These are phyloP conservation scores for Backusella morwellensis DNA, from an alignment of 192 early-diverging fungal genomes.

Conservation along the genomic window DNA sequence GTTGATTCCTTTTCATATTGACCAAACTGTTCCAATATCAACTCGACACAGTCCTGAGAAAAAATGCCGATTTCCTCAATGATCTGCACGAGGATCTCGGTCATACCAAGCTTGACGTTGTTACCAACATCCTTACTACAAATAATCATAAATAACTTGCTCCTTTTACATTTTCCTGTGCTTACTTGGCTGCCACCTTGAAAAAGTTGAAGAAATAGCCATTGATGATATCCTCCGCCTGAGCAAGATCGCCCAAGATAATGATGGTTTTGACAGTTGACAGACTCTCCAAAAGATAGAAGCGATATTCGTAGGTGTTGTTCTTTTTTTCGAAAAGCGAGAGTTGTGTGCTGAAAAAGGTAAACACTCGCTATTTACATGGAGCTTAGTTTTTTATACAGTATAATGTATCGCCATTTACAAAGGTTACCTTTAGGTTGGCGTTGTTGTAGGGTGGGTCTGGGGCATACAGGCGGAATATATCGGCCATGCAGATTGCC, in stretches of 20 bases:
- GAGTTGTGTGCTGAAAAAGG: constrained; percentile 79
- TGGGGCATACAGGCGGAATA: constrained; percentile 90
- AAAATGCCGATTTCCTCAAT: constrained; percentile 70
- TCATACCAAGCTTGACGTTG: constrained; percentile 75
- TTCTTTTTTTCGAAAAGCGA: constrained; percentile 53
- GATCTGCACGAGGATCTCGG: constrained; percentile 81
- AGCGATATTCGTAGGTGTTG: constrained; percentile 71
- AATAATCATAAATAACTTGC: not conserved
- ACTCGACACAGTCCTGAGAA: constrained; percentile 80
- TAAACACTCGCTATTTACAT: constrained; percentile 66
- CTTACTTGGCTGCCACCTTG: constrained; percentile 30
- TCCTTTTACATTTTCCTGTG: not conserved
- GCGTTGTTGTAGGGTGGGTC: constrained; percentile 84
- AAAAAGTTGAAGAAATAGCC: constrained; percentile 75
- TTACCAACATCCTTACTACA: constrained; percentile 64
- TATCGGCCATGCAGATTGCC: constrained; percentile 89
- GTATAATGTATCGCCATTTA: not conserved
- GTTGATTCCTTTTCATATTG: constrained; percentile 68
- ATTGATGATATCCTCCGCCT: constrained; percentile 68
- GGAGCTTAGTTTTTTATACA: not conserved
- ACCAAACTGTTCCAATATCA: constrained; percentile 77
- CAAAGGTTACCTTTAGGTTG: constrained; percentile 65
- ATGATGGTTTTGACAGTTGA: constrained; percentile 81
- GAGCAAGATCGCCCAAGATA: constrained; percentile 72
- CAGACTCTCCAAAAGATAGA: constrained; percentile 87